A percentile compares a stretch with the other conserved stretches of the same genome.
Conservation (phyloP, 1,284 basidiomycete species). For the Golubevia pallescens region DNA sequence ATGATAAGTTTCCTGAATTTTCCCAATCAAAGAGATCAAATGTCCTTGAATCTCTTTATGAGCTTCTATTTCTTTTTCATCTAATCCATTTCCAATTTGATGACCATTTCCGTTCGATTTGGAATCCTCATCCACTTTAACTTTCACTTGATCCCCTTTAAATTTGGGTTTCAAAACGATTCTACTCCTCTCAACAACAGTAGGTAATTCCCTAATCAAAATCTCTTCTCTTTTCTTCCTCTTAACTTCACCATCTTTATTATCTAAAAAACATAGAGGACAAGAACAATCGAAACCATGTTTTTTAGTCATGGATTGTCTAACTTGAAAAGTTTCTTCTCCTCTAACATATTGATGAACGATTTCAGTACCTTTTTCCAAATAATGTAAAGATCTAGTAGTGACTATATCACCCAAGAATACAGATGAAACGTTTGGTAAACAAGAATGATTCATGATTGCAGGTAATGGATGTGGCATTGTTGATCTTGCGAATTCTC, state of each 20-base stretch:
- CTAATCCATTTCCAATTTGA: no score
- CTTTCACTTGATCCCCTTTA: conserved; percentile 8
- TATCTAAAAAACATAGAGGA: conserved; percentile 44
- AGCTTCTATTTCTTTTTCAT: conserved; percentile 8
- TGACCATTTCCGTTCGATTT: no score
- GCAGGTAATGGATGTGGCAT: conserved; percentile 62
- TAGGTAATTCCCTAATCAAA: conserved; percentile 32
- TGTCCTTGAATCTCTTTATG: no score
- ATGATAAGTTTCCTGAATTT: conserved; percentile 44
- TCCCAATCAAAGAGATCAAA: conserved; percentile 8
- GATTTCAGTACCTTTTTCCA: conserved; percentile 54
- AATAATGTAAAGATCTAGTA: conserved; percentile 45
- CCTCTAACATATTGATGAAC: conserved; percentile 61
- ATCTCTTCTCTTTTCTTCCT: conserved; percentile 29
- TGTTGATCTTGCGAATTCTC: conserved; percentile 20
- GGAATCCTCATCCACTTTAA: conserved; percentile 41
- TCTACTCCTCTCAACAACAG: conserved; percentile 46
- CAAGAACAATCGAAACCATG: conserved; percentile 56
- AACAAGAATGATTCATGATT: conserved; percentile 59
- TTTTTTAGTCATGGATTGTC: conserved; percentile 47
- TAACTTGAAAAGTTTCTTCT: conserved; percentile 41
- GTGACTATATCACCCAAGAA: conserved; percentile 59
- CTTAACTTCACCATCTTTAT: conserved; percentile 33
- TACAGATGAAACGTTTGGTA: conserved; percentile 59
- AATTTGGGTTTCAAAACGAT: conserved; percentile 32